These are phyloP conservation scores for Yamadazyma blattariae DNA, from an alignment of 1,139 yeast species.

Conservation along the genomic window DNA sequence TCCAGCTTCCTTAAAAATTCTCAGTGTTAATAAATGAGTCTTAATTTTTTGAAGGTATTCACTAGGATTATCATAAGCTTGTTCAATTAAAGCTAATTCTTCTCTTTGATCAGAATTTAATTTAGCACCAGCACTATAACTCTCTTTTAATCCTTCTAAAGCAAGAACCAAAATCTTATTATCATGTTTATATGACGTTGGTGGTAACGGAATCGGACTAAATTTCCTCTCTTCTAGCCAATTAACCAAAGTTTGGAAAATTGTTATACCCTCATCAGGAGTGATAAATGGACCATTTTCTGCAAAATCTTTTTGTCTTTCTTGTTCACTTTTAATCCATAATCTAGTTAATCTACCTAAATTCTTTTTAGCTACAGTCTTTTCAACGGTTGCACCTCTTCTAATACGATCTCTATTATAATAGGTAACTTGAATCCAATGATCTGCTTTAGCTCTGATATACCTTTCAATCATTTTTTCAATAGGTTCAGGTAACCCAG, in stretches of 20 bases:
- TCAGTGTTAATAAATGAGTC: conserved; percentile 76
- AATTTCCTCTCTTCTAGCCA: conserved; percentile 91
- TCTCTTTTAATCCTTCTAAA: conserved; percentile 81
- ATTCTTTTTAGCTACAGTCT: conserved; percentile 90
- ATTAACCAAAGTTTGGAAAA: conserved; percentile 82
- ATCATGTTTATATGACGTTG: conserved; percentile 87
- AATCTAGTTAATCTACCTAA: conserved; percentile 86
- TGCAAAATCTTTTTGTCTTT: conserved; percentile 75
- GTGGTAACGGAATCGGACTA: conserved; percentile 92
- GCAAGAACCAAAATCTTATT: conserved; percentile 88
- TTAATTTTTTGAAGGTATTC: conserved; percentile 86
- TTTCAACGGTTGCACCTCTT: conserved; percentile 88
- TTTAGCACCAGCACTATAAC: conserved; percentile 78
- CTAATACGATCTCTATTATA: conserved; percentile 86
- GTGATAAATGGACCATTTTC: conserved; percentile 85
- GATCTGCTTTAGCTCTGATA: conserved; percentile 93
- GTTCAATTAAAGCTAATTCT: conserved; percentile 89
- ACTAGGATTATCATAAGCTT: conserved; percentile 95
- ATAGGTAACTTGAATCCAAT: conserved; percentile 94
- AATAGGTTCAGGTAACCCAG: conserved; percentile 91
- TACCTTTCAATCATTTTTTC: conserved; percentile 84
- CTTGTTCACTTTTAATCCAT: conserved; percentile 92
- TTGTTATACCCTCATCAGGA: conserved; percentile 84
- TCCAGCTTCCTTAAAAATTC: conserved; percentile 88
- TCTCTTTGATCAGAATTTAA: conserved; percentile 86